Evolutionary conservation across 2,329 filamentous ascomycete genomes (phyloP).

Genomic region (Sclerotinia sclerotiorum): DNA sequence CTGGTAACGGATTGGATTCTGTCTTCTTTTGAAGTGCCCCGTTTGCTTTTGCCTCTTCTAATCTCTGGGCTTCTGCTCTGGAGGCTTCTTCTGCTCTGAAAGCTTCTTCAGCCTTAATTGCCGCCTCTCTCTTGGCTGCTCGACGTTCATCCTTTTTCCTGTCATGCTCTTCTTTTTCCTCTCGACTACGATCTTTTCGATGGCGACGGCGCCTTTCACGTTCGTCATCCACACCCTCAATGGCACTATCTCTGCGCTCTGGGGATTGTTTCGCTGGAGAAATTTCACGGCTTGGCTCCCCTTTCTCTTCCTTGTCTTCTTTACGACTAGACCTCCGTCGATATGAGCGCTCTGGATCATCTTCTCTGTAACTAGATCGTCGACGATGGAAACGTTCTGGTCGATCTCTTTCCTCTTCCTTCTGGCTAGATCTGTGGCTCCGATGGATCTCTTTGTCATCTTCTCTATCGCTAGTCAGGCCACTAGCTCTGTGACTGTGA

Average conservation of each 20-base stretch:
- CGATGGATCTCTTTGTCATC: constrained; percentile 15
- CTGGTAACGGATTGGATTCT: not conserved
- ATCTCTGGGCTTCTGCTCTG: not conserved
- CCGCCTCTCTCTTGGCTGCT: constrained; percentile 26
- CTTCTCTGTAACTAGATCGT: constrained; percentile 9
- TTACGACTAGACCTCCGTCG: constrained; percentile 6
- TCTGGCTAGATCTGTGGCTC: constrained; percentile 13
- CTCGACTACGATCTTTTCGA: constrained; percentile 34
- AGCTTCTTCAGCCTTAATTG: constrained; percentile 11
- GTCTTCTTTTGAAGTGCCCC: constrained; percentile 5
- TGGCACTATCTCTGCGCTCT: constrained; percentile 36
- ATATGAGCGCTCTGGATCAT: not conserved
- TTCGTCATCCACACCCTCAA: constrained; percentile 33
- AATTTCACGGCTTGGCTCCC: constrained; percentile 6
- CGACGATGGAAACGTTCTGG: constrained; percentile 14
- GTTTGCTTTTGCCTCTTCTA: constrained; percentile 9
- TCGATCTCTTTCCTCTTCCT: not conserved
- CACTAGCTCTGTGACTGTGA: constrained; percentile 10
- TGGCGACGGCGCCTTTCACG: constrained; percentile 27
- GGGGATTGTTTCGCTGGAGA: constrained; percentile 26
- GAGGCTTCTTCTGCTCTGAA: constrained; percentile 11
- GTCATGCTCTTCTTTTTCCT: constrained; percentile 40
- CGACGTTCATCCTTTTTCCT: constrained; percentile 35
- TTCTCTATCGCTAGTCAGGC: constrained; percentile 1
- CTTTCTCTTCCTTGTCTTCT: constrained; percentile 8